Evolutionary conservation across 805 yeast species (phyloP).

Genomic region (Metahyphopichia silvanorum): DNA sequence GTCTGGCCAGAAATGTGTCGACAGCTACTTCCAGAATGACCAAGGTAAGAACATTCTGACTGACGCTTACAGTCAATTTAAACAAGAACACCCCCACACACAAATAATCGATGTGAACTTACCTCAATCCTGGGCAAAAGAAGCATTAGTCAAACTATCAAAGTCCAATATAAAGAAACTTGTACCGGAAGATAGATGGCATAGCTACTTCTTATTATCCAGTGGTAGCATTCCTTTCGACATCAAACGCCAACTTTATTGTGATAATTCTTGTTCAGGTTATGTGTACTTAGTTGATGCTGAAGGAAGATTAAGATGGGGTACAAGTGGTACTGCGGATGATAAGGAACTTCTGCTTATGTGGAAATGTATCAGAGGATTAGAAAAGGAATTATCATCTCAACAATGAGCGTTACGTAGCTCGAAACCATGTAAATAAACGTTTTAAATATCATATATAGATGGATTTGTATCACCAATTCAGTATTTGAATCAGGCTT

Average conservation of each 20-base stretch:
- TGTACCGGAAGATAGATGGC: constrained; percentile 49
- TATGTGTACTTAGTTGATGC: constrained; percentile 77
- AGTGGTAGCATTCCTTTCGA: constrained; percentile 55
- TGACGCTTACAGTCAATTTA: constrained; percentile 35
- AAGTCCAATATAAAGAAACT: constrained; percentile 40
- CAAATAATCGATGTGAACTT: constrained; percentile 77
- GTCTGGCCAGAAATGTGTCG: constrained; percentile 66
- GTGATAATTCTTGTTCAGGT: constrained; percentile 79
- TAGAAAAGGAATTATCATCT: constrained; percentile 44
- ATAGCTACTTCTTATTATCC: constrained; percentile 61
- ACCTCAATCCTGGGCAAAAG: constrained; percentile 72
- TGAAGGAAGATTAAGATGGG: constrained; percentile 81
- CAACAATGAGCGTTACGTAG: neutral
- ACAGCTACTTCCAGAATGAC: constrained; percentile 52
- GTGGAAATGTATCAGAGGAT: constrained; percentile 63
- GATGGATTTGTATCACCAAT: neutral
- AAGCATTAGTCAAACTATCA: constrained; percentile 53
- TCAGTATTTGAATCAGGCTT: no score
- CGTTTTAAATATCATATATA: neutral
- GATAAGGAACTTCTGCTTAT: constrained; percentile 60
- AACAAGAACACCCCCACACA: constrained; percentile 43
- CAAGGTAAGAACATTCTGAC: constrained; percentile 40
- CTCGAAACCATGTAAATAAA: neutral
- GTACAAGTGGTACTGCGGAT: constrained; percentile 77
- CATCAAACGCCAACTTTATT: constrained; percentile 54